A percentile compares a stretch with the other conserved stretches of the same genome.
These are phyloP conservation scores for Lactarius akahatsu DNA, from an alignment of 768 basidiomycete species.

Conservation along the genomic window DNA sequence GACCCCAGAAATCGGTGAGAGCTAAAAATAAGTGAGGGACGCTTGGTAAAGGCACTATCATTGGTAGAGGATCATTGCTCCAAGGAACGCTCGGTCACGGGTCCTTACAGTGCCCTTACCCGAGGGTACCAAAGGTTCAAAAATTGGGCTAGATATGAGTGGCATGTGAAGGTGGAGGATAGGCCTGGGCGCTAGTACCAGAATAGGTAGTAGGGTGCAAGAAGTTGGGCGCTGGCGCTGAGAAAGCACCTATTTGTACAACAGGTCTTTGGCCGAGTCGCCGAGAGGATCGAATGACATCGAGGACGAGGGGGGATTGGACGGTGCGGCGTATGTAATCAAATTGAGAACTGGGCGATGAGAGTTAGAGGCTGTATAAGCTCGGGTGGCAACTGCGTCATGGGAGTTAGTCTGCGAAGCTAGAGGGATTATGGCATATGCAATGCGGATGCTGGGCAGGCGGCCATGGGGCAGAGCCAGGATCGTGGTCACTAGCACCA, in stretches of 20 bases:
- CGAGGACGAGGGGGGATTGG: neutral
- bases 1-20: neutral
- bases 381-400: neutral
- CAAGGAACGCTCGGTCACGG: slow-evolving; percentile 11
- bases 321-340: slow-evolving; percentile 1
- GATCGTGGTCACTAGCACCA: neutral
- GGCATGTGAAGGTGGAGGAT: neutral
- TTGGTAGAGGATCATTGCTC: neutral
- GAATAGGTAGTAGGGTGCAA: neutral
- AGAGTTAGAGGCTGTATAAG: neutral
- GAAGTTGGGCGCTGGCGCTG: neutral
- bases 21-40: slow-evolving; percentile 17
- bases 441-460: neutral
- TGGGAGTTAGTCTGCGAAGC: neutral
- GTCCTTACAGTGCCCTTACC: neutral
- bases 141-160: neutral
- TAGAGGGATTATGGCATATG: neutral
- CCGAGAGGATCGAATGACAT: neutral
- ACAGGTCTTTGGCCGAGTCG: neutral
- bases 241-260: neutral
- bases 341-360: slow-evolving; percentile 1
- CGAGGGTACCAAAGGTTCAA: neutral
- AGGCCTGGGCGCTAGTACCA: neutral
- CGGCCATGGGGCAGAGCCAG: too few relatives aligned
- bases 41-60: slow-evolving; percentile 1